phyloP scores from a whole-genome alignment of 176 grass and related monocot genomes.

The Bromus sterilis region DNA sequence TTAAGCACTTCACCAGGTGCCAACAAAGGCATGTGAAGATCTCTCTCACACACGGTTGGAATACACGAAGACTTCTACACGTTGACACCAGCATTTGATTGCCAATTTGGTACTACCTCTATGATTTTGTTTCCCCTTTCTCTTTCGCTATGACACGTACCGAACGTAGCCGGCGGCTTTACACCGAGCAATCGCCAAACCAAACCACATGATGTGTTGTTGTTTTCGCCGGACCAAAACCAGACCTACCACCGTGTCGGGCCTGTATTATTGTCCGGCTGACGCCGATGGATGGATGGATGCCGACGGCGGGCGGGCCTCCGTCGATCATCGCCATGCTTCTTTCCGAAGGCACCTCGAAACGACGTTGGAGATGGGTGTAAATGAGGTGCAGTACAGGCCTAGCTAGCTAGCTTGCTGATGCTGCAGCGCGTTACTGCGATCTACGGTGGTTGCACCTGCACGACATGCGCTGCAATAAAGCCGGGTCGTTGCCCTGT shows the following conservation, averaged over 20 bases:
- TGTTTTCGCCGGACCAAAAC: background rate
- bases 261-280: background rate
- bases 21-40: background rate
- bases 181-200: background rate
- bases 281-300: background rate
- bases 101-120: no score
- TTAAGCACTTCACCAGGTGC: background rate
- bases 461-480: slow-evolving; percentile 13
- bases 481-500: slow-evolving; percentile 3
- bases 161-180: background rate
- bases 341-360: slow-evolving; percentile 19
- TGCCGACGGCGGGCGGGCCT: no score
- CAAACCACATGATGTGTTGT: background rate
- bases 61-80: background rate
- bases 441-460: background rate
- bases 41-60: background rate
- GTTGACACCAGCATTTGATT: background rate
- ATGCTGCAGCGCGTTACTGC: background rate
- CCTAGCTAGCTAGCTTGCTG: background rate
- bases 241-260: background rate
- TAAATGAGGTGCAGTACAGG: slow-evolving; percentile 6
- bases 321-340: background rate
- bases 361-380: background rate
- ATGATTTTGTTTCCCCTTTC: no score
- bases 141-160: no score